phyloP scores from a whole-genome alignment of 805 yeast species.

The Saturnispora mendoncae region DNA sequence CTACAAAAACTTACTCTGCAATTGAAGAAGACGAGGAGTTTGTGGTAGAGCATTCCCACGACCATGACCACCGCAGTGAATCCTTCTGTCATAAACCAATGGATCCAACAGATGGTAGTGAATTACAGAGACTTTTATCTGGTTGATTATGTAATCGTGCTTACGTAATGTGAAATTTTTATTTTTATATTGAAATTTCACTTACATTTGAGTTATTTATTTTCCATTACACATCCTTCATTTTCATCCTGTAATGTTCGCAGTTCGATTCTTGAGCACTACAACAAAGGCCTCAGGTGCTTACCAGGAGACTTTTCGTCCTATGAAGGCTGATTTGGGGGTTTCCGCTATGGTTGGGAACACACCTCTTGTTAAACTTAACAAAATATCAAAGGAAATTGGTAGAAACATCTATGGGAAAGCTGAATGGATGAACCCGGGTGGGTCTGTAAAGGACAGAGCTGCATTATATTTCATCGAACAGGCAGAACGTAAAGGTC shows the following conservation, averaged over 20 bases:
- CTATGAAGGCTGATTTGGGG: slow-evolving; percentile 59
- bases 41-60: slow-evolving; percentile 26
- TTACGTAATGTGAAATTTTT: too few relatives aligned
- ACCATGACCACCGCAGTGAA: slow-evolving; percentile 23
- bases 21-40: slow-evolving; percentile 28
- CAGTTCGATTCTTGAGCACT: slow-evolving; percentile 16
- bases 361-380: slow-evolving; percentile 70
- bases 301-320: slow-evolving; percentile 42
- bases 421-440: slow-evolving; percentile 90
- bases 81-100: slow-evolving; percentile 11
- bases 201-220: background rate
- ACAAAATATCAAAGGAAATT: slow-evolving; percentile 44
- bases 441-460: slow-evolving; percentile 87
- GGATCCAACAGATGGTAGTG: slow-evolving; percentile 19
- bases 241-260: background rate
- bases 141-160: too few relatives aligned
- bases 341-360: slow-evolving; percentile 85
- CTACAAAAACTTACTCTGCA: slow-evolving; percentile 17
- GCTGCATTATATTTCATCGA: slow-evolving; percentile 73
- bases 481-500: slow-evolving; percentile 67
- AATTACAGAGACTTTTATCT: slow-evolving; percentile 19
- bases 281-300: slow-evolving; percentile 14
- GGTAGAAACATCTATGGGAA: slow-evolving; percentile 79
- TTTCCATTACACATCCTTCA: background rate
- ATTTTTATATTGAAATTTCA: too few relatives aligned